Evolutionary conservation across 106 monocot genomes (phyloP), one percentile per base, ranked within the genome.

Genomic region (Acorus gramineus): DNA sequence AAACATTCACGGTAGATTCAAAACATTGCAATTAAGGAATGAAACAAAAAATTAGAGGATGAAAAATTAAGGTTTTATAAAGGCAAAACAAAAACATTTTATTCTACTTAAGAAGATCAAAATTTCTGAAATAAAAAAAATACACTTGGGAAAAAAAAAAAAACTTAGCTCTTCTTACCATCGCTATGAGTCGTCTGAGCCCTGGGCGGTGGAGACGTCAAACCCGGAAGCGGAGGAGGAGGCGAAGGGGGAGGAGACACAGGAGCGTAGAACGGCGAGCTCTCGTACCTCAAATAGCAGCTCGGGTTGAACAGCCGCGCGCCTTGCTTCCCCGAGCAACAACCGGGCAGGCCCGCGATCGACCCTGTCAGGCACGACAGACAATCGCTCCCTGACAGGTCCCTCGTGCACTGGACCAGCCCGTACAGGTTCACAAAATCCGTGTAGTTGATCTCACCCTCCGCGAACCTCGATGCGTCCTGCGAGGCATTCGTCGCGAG

Each of bases 351-450:
- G 11, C 14, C 0, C 7, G 3, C 1, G 5, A 72, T 57, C 3
- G 5, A 46, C 2, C n/a, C 10, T 1, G 3, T 12, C 1, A 72
- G 45, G 49, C 71, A 72, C 8, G 1, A 0, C 14, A 14, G 3
- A 55, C 71, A 72, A 9, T 56, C 3, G 44, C 48, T 14, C 45
- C 2, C 4, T 0, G 71, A 56, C 8, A 72, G 46, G 56, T 72
- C 71, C 49, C 62, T 63, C 3, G 63, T 72, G 48, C 71, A 72
- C 71, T 63, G 62, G 28, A 42, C 55, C 4, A 64, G 2, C 4
- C 47, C 71, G 11, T 63, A 64, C 5, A 72, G 53, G 14, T 2
- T n/a, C 3, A 44, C 6, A 6, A 67, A 67, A n/a, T 10, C 44
- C 3, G 6, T 62, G 52, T 46, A 46, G 52, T 28, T 28, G 28